Evolutionary conservation across 306 rosid species (phyloP), one percentile per base, ranked within the genome.

Genomic region (Cucumis hystrix): DNA sequence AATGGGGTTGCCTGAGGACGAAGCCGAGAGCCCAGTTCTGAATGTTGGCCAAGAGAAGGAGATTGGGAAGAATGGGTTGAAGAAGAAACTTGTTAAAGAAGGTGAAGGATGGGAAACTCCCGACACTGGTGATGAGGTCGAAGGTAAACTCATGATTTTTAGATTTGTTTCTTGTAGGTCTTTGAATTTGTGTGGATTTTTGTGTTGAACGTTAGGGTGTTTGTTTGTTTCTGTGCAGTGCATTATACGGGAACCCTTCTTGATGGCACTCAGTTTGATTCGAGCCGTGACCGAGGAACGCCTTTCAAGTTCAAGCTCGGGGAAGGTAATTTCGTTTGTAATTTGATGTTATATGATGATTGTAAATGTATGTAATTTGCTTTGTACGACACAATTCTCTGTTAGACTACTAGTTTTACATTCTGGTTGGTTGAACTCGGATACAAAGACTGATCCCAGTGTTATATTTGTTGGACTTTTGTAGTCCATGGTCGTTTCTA

Each of bases 41-140:
- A 92, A 92, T 86, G 91, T 89, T 52, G 96, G 96, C 4, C 94
- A 90, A 9, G 96, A 90, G 86, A 89, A 83, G 84, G 94, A 87
- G 82, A 87, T 90, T 76, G 94, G 96, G 17, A 90, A 87, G 37
- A 79, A 45, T 1, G 98, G 98, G 25, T 28, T 92, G 45, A 92
- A 84, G 90, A 92, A 92, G 88, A 92, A 89, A 77, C 88, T 92
- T 2, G 13, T 92, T 18, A 92, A 84, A 78, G 90, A 92, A 82
- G 97, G 97, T 63, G 86, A 86, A 82, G 91, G 89, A 0, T 92
- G 92, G 96, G 96, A 90, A 5, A 85, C 85, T 20, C 96, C 98
- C 3, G 5, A 62, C 40, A 59, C 67, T 77, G 96, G 96, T 17
- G 96, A 92, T 16, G 96, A 92, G 79, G 94, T 92, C 43, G 88